A percentile compares a stretch with the other conserved stretches of the same genome.
Evolutionary conservation across 2,329 filamentous ascomycete genomes (phyloP).

Genomic region (Cyclaneusma minus): DNA sequence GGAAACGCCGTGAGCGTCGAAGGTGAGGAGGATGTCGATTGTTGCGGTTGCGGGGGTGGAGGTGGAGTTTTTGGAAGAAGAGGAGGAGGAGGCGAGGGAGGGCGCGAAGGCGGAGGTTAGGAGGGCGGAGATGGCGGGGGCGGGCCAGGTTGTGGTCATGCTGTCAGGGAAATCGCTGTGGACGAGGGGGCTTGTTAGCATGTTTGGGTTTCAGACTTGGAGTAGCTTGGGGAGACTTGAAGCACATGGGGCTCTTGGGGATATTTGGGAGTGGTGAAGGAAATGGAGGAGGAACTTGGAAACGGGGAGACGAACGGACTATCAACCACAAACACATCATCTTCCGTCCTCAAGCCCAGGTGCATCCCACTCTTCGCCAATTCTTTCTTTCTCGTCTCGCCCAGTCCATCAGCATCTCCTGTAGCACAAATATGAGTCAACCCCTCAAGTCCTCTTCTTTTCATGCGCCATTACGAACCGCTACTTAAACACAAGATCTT

Average conservation of each 20-base stretch:
- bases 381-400: slow-evolving; percentile 69
- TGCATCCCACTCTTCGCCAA: slow-evolving; percentile 64
- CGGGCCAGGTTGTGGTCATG: slow-evolving; percentile 68
- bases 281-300: slow-evolving; percentile 3
- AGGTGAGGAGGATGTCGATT: slow-evolving; percentile 59
- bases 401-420: slow-evolving; percentile 79
- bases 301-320: slow-evolving; percentile 43
- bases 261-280: slow-evolving; percentile 2
- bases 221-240: too few species aligned
- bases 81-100: slow-evolving; percentile 26
- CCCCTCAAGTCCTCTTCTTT: not conserved
- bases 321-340: slow-evolving; percentile 78
- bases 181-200: slow-evolving; percentile 4
- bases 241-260: too few species aligned
- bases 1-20: slow-evolving; percentile 71
- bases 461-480: slow-evolving; percentile 36
- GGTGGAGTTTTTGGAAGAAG: slow-evolving; percentile 15
- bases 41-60: slow-evolving; percentile 26
- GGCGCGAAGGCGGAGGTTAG: slow-evolving; percentile 63
- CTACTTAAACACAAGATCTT: slow-evolving; percentile 89
- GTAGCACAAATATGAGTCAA: slow-evolving; percentile 5
- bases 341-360: slow-evolving; percentile 57
- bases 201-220: slow-evolving; percentile 2
- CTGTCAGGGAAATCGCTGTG: slow-evolving; percentile 66
- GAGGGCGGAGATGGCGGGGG: slow-evolving; percentile 51